Evolutionary conservation across 1,284 basidiomycete species (phyloP), one percentile per base, ranked within the genome.

Genomic region (Dichomitus squalens): DNA sequence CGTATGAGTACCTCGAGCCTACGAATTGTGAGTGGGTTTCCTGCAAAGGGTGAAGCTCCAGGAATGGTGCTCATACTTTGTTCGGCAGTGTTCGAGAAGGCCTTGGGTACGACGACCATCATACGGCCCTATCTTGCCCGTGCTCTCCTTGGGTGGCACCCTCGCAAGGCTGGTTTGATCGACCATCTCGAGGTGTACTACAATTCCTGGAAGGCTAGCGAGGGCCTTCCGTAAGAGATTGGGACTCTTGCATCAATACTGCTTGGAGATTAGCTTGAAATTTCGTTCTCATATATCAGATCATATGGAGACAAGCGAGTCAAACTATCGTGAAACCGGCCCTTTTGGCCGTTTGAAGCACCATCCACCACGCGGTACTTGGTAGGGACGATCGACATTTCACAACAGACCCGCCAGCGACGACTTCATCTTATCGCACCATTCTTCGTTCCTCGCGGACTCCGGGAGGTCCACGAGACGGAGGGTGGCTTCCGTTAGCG

Each of bases 151-250:
- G 81, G 77, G 1, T 83, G 82, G 81, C 65, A 66, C 20, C 77
- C 79, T 1, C 72, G 69, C 43, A 82, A 80, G 66, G 66, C 74
- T 34, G 73, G 77, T 2, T 58, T 84, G 31, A 71, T 76, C 2
- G 81, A 83, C 56, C 76, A 79, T 23, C 68, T 83, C 36, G 73
- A 76, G 34, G 63, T 73, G 16, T 83, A 83, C 64, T 82, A 78
- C 50, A 66, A 68, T 7, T 70, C 77, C 1, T 78, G 73, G 72
- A 64, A 72, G 46, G 73, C 74, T 5, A 67, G 66, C n/a, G 63
- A 61, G 48, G 65, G 58, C 20, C 58, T 65, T 20, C 3, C 35
- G 27, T 38, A 49, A 41, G 8, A 41, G 12, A 14, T n/a, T n/a
- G n/a, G n/a, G n/a, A n/a, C n/a, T n/a, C n/a, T n/a, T n/a, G n/a